These are phyloP conservation scores for Pyrenophora tritici-repentis DNA, from an alignment of 2,329 filamentous ascomycete species.

Conservation along the genomic window DNA sequence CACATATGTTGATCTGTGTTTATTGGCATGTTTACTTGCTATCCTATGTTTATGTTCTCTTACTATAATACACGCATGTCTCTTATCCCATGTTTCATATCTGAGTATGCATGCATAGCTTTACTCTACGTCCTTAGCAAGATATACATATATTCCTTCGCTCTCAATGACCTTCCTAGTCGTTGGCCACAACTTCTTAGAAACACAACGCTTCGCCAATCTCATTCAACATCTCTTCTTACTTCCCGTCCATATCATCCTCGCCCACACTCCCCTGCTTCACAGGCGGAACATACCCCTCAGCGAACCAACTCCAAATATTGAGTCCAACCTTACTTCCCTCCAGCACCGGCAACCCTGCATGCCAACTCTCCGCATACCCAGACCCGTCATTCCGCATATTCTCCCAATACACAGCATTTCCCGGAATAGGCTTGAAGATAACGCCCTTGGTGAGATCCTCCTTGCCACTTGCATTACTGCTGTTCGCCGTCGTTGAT, in stretches of 20 bases:
- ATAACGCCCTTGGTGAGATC: conserved; percentile 54
- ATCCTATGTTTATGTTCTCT: no score
- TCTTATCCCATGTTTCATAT: no score
- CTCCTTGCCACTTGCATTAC: conserved; percentile 10
- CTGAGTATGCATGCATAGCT: no score
- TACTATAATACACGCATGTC: no score
- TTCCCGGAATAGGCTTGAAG: conserved; percentile 62
- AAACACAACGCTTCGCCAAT: no score
- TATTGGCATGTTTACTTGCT: no score
- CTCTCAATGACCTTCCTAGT: background rate
- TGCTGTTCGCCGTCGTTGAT: background rate
- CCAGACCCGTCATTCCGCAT: conserved; percentile 60
- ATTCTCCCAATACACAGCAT: conserved; percentile 68
- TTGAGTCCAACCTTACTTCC: conserved; percentile 66
- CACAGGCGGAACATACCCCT: conserved; percentile 28
- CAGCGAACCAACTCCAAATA: conserved; percentile 68
- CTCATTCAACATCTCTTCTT: background rate
- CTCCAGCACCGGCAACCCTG: conserved; percentile 60
- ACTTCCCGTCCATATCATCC: background rate
- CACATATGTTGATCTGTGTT: no score
- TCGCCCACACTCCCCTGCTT: conserved; percentile 2
- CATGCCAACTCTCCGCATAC: conserved; percentile 65
- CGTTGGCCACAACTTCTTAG: no score
- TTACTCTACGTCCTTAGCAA: no score
- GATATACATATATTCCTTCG: background rate